Base-by-base conservation (phyloP, 768 basidiomycete species). In the Tricholoma furcatifolium region DNA sequence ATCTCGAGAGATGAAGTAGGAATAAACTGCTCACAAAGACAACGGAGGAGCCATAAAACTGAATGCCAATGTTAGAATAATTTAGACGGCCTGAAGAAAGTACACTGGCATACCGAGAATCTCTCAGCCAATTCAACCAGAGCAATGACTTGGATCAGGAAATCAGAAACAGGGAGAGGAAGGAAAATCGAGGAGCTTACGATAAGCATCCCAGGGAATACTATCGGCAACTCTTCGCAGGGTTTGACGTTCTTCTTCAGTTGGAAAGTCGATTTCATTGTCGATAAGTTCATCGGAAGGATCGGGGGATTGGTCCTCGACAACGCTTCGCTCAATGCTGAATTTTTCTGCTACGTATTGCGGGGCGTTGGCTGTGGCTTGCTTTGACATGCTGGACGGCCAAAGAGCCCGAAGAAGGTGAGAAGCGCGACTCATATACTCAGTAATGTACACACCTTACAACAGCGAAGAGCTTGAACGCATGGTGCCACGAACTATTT, bases 91-190 rank as follows among this genome's bases (percentile, higher is more conserved):
- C 6, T 3, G 36, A 41, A 6, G 15, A 31, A 11, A 15, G 4
- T 8, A 8, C 4, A 8, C 8, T 10, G 27, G 65, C 76, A 43
- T 56, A 83, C 80, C 36, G 87, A 88, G 68, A 90, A 90, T 12
- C 88, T 82, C 62, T 90, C 88, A 3, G 84, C 85, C 38, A 87
- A 67, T 64, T 89, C 87, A 27, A 87, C 74, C 30, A 84, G 24
- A 9, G 84, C 85, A 47, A 89, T 84, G 47, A 85, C 83, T 85
- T 46, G 4, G 11, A 43, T 21, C 14, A 39, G 18, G 3, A 21
- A 27, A 11, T 51, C 30, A 50, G 49, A 24, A 6, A 17, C 24
- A 23, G 15, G 3, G 36, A 10, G n/a, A 3, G 15, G 18, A 12
- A 48, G 24, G 23, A 46, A 43, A 51, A 38, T 8, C 41, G 15